A percentile compares a stretch with the other conserved stretches of the same genome.
phyloP scores from a whole-genome alignment of 345 rosid genomes.

The Melaleuca quinquenervia region DNA sequence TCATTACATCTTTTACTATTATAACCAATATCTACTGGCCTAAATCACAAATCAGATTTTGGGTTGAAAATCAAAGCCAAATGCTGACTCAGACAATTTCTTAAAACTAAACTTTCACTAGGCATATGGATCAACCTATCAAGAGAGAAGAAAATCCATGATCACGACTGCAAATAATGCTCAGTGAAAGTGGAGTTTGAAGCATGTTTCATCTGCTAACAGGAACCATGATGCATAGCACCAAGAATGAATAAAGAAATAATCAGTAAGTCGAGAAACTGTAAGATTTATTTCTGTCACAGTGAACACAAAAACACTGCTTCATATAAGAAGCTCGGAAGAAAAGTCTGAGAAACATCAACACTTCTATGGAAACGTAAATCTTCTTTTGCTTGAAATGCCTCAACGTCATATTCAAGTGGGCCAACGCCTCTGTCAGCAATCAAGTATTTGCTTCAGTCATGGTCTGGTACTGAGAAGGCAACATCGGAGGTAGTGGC shows the following conservation, averaged over 20 bases:
- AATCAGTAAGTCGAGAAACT: background rate
- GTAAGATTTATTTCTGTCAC: background rate
- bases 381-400: background rate
- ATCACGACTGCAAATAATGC: background rate
- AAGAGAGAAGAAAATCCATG: background rate
- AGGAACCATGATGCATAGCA: background rate
- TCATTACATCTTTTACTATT: background rate
- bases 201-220: background rate
- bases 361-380: background rate
- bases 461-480: constrained; percentile 42
- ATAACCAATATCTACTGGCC: background rate
- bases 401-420: constrained; percentile 19
- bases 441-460: constrained; percentile 20
- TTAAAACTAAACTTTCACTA: background rate
- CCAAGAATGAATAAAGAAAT: background rate
- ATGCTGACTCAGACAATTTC: background rate
- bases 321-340: background rate
- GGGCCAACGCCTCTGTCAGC: constrained; percentile 38
- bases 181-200: background rate
- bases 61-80: background rate
- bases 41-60: background rate
- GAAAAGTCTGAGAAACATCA: background rate
- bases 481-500: constrained; percentile 57
- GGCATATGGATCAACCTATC: background rate
- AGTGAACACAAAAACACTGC: background rate